A percentile compares a stretch with the other conserved stretches of the same genome.
These are phyloP conservation scores for Ceratobasidium sp. DNA, from an alignment of 1,284 basidiomycete genomes.

Conservation along the genomic window DNA sequence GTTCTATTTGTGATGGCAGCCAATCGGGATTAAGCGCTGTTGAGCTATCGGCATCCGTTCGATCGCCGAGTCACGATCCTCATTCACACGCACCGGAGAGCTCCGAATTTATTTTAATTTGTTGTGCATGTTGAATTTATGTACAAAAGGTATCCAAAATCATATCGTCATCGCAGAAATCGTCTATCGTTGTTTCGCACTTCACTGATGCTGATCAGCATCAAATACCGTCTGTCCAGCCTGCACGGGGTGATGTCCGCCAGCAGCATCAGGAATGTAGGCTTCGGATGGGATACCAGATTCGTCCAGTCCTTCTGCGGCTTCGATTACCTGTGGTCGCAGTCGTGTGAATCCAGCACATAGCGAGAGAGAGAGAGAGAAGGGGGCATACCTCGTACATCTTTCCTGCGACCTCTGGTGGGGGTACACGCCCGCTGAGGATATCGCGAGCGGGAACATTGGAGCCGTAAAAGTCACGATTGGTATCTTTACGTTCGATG, in stretches of 20 bases:
- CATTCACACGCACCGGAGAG: neutral
- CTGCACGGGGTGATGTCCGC: slow-evolving; percentile 65
- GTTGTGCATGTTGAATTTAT: neutral
- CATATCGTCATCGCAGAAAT: too few species aligned
- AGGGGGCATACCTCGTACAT: slow-evolving; percentile 71
- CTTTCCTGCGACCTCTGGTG: slow-evolving; percentile 92
- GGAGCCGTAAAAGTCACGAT: slow-evolving; percentile 94
- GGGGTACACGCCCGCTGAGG: slow-evolving; percentile 89
- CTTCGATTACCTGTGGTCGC: slow-evolving; percentile 73
- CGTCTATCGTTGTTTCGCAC: too few species aligned
- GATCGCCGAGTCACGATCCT: neutral
- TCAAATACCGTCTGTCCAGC: slow-evolving; percentile 65
- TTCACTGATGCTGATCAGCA: slow-evolving; percentile 55
- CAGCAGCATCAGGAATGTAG: slow-evolving; percentile 75
- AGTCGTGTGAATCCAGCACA: neutral
- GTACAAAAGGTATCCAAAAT: slow-evolving; percentile 37
- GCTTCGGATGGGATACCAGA: slow-evolving; percentile 77
- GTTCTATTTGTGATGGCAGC: neutral
- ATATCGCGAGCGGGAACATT: slow-evolving; percentile 89
- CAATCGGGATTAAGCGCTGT: neutral
- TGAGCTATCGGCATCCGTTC: neutral
- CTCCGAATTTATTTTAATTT: neutral
- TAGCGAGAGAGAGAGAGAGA: neutral
- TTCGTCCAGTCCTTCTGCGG: slow-evolving; percentile 70
- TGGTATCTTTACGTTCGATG: slow-evolving; percentile 94